These are phyloP conservation scores for Xylaria palmicola DNA, from an alignment of 495 filamentous ascomycete genomes.

Conservation along the genomic window DNA sequence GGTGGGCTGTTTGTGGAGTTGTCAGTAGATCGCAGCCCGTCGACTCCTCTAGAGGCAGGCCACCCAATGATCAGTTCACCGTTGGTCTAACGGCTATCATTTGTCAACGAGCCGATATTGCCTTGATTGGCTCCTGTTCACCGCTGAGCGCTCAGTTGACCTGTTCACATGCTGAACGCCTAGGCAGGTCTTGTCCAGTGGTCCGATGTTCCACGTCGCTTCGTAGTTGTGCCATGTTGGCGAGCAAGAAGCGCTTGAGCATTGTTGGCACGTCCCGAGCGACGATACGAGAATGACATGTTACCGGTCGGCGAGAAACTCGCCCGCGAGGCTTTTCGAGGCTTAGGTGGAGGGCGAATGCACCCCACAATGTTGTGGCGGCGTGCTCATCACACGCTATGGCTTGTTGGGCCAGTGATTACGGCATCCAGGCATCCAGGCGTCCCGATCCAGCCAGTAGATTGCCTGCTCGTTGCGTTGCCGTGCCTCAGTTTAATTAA, in stretches of 20 bases:
- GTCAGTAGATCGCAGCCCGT: slow-evolving; percentile 5
- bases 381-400: slow-evolving; percentile 8
- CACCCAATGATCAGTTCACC: slow-evolving; percentile 14
- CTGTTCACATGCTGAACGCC: slow-evolving; percentile 12
- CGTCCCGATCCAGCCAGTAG: slow-evolving; percentile 3
- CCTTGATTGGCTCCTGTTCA: slow-evolving; percentile 30
- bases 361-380: slow-evolving; percentile 13
- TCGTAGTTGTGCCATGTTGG: background rate
- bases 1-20: slow-evolving; percentile 2
- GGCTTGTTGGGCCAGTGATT: background rate
- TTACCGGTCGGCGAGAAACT: background rate
- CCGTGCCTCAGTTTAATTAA: slow-evolving; percentile 8
- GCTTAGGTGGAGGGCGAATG: slow-evolving; percentile 9
- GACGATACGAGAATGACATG: background rate
- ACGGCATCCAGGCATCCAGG: slow-evolving; percentile 9
- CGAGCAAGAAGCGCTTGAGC: background rate
- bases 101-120: slow-evolving; percentile 13
- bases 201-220: background rate
- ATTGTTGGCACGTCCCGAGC: slow-evolving; percentile 1
- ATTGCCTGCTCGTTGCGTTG: background rate
- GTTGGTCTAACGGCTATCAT: slow-evolving; percentile 21
- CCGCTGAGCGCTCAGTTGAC: slow-evolving; percentile 15
- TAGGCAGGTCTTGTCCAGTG: background rate
- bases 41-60: slow-evolving; percentile 15
- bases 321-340: background rate